Conservation (phyloP, 2,329 filamentous ascomycete species). For the Cryphonectria nitschkei region DNA sequence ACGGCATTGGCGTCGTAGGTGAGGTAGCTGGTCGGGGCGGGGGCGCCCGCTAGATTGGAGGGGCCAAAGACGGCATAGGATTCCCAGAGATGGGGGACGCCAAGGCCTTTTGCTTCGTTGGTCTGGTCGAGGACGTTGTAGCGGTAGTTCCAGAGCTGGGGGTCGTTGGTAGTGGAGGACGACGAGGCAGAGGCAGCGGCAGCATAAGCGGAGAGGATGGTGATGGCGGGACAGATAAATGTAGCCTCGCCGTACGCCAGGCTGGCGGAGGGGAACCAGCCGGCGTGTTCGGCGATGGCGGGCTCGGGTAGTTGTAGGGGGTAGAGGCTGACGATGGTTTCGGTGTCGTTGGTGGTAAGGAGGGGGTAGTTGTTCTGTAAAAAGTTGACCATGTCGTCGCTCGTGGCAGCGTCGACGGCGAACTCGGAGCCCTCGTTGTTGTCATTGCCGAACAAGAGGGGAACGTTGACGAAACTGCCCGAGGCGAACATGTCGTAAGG, state of each 20-base stretch:
- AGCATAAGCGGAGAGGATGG: conserved; percentile 42
- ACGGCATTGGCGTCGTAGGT: conserved; percentile 51
- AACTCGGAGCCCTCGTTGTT: conserved; percentile 54
- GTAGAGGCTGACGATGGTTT: conserved; percentile 44
- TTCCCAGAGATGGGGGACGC: conserved; percentile 54
- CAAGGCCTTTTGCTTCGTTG: conserved; percentile 43
- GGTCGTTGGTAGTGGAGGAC: conserved; percentile 15
- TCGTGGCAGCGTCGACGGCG: conserved; percentile 42
- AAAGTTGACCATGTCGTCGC: conserved; percentile 44
- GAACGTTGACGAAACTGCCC: conserved; percentile 57
- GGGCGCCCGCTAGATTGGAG: conserved; percentile 37
- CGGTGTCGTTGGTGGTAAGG: conserved; percentile 42
- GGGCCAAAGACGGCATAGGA: conserved; percentile 54
- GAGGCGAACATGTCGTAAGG: conserved; percentile 46
- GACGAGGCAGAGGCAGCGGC: not conserved
- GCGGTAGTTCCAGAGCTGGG: conserved; percentile 49
- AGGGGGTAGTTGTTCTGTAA: conserved; percentile 52
- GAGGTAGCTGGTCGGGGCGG: conserved; percentile 43
- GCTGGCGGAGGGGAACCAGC: conserved; percentile 49
- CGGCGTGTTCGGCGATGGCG: conserved; percentile 42
- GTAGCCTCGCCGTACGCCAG: conserved; percentile 50
- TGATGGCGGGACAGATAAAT: conserved; percentile 49
- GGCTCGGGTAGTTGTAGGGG: conserved; percentile 36
- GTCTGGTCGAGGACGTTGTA: conserved; percentile 51
- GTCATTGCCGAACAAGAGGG: conserved; percentile 53